These are phyloP conservation scores for Uncinocarpus reesii DNA, from an alignment of 2,329 filamentous ascomycete genomes.

Conservation along the genomic window DNA sequence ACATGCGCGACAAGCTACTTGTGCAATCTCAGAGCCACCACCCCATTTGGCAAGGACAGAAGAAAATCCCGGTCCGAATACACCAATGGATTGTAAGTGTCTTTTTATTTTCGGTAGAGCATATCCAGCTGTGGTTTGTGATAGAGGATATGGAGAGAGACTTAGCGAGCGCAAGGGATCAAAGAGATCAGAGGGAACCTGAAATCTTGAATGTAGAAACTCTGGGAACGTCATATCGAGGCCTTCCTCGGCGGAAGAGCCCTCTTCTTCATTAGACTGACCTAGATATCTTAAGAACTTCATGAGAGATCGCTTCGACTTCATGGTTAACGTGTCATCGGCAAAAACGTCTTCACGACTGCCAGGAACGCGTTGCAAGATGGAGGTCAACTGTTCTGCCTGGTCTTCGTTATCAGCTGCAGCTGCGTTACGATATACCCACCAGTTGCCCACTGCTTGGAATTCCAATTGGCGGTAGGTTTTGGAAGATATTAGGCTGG, in stretches of 20 bases:
- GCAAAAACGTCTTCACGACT: constrained; percentile 87
- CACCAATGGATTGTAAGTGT: constrained; percentile 75
- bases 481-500: constrained; percentile 75
- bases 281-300: constrained; percentile 85
- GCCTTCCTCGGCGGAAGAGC: constrained; percentile 42
- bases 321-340: constrained; percentile 62
- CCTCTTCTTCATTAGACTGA: constrained; percentile 48
- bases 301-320: constrained; percentile 78
- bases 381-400: constrained; percentile 18
- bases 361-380: constrained; percentile 65
- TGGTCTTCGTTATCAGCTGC: constrained; percentile 15
- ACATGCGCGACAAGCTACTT: constrained; percentile 80
- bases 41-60: constrained; percentile 90
- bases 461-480: constrained; percentile 88
- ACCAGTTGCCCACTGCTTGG: constrained; percentile 85
- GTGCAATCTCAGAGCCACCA: constrained; percentile 74
- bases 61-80: constrained; percentile 80
- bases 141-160: constrained; percentile 52
- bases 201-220: constrained; percentile 46
- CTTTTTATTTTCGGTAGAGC: constrained; percentile 64
- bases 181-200: constrained; percentile 58
- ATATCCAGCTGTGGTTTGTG: constrained; percentile 51
- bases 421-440: constrained; percentile 47
- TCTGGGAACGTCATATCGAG: constrained; percentile 44
- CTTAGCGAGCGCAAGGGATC: constrained; percentile 60